Base-by-base conservation (phyloP, 164 flowering plant species). In the Stephania yunnanensis region DNA sequence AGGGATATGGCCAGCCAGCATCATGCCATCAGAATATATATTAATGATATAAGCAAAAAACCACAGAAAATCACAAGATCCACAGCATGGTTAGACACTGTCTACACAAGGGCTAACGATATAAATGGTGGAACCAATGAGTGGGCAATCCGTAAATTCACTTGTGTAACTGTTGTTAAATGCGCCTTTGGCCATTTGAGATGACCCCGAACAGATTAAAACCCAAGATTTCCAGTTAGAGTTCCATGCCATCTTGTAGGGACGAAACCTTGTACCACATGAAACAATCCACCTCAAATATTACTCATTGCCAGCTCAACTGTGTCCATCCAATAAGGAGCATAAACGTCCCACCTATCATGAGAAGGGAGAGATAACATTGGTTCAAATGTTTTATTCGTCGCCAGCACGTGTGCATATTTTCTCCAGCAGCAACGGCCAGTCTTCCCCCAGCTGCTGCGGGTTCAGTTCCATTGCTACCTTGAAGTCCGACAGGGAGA, bases 391-490 rank as follows among this genome's bases (percentile, higher is more conserved):
- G 64, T 76, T 70, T 85, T 83, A 91, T 82, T 88, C 91, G 72
- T 87, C 88, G 74, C 81, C 88, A 68, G 88, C 71, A 70, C 79
- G 86, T 87, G 89, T 81, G 72, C 86, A 87, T 65, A 95, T 93
- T 81, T 88, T 92, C 82, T 95, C 98, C 80, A 93, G 86, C 78
- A 89, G 83, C 87, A 87, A 80, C 10, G 97, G 93, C 99, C 98
- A 93, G 78, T 93, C 95, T 85, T 93, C 97, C 52, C 99, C 99
- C 79, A 95, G 97, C 81, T 91, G 96, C 78, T 85, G 91, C 2
- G 97, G 97, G 73, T 92, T 92, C 76, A 95, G 81, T 85, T 95
- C 98, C 99, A 95, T 91, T 36, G 99, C 97, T 70, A 88, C 92
- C 75, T 86, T 93, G 81, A 95, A 93, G 80, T 95, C 99, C 55